phyloP scores from a whole-genome alignment of 2,329 filamentous ascomycete genomes.

The Fonsecaea monophora region DNA sequence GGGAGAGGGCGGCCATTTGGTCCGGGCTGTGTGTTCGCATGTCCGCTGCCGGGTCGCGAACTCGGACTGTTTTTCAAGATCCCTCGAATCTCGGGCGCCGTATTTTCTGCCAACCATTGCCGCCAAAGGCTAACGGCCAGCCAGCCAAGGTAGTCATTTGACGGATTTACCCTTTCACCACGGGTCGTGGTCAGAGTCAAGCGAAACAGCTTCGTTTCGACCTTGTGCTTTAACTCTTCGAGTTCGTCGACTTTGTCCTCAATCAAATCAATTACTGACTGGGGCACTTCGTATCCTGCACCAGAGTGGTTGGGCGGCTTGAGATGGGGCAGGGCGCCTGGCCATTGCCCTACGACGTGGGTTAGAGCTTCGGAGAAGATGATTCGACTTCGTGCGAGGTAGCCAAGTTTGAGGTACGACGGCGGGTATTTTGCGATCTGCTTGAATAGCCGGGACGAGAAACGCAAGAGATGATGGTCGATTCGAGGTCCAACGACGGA shows the following conservation, averaged over 20 bases:
- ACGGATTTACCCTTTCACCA: conserved; percentile 82
- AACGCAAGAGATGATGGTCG: conserved; percentile 91
- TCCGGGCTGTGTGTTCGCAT: conserved; percentile 22
- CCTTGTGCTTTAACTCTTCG: conserved; percentile 77
- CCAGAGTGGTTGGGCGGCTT: conserved; percentile 57
- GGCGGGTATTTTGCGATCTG: conserved; percentile 97
- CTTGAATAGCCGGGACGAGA: conserved; percentile 89
- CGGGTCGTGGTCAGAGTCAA: conserved; percentile 77
- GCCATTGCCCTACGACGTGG: conserved; percentile 95
- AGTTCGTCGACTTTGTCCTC: conserved; percentile 95
- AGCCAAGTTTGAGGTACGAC: conserved; percentile 87
- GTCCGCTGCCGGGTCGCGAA: conserved; percentile 31
- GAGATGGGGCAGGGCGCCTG: conserved; percentile 76
- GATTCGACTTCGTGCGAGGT: conserved; percentile 79
- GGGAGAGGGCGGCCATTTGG: conserved; percentile 8
- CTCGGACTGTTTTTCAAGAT: conserved; percentile 48
- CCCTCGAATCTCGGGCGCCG: conserved; percentile 70
- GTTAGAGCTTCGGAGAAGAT: conserved; percentile 88
- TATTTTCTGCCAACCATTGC: conserved; percentile 92
- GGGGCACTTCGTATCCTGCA: conserved; percentile 63
- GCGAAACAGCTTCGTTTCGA: conserved; percentile 83
- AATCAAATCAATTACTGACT: conserved; percentile 81
- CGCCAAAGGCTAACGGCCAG: conserved; percentile 84
- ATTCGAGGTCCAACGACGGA: conserved; percentile 86
- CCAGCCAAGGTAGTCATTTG: conserved; percentile 86